These are phyloP conservation scores for Plantago major DNA, from an alignment of 257 asterid species.

Conservation along the genomic window DNA sequence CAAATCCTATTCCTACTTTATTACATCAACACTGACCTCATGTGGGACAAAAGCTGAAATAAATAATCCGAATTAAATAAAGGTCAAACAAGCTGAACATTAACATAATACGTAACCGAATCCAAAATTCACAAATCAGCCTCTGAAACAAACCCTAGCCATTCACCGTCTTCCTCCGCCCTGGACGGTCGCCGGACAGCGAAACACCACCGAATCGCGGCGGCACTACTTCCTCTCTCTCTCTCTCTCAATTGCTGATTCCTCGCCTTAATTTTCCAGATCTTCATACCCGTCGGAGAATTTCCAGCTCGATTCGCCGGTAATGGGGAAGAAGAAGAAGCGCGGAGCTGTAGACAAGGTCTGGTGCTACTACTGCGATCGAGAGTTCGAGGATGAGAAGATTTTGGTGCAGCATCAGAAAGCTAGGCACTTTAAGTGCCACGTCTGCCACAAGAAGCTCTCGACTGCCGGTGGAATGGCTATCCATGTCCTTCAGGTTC, in stretches of 20 bases:
- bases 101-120: no score
- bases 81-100: no score
- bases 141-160: no score
- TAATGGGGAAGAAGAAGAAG: conserved; percentile 97
- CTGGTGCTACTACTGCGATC: conserved; percentile 95
- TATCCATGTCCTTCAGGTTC: conserved; percentile 96
- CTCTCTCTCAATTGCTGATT: not conserved
- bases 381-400: conserved; percentile 98
- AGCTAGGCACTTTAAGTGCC: conserved; percentile 97
- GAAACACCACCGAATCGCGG: no score
- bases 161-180: no score
- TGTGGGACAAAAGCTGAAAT: no score
- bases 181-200: no score
- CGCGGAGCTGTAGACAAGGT: conserved; percentile 66
- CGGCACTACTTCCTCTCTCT: no score
- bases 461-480: conserved; percentile 97
- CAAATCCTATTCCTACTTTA: no score
- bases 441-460: conserved; percentile 92
- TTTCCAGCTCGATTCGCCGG: not conserved
- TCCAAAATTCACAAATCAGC: no score
- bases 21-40: no score
- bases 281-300: not conserved
- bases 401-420: conserved; percentile 95
- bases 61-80: no score
- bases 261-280: not conserved